Base-by-base conservation (phyloP, 2,329 filamentous ascomycete species). In the Colletotrichum sp. region DNA sequence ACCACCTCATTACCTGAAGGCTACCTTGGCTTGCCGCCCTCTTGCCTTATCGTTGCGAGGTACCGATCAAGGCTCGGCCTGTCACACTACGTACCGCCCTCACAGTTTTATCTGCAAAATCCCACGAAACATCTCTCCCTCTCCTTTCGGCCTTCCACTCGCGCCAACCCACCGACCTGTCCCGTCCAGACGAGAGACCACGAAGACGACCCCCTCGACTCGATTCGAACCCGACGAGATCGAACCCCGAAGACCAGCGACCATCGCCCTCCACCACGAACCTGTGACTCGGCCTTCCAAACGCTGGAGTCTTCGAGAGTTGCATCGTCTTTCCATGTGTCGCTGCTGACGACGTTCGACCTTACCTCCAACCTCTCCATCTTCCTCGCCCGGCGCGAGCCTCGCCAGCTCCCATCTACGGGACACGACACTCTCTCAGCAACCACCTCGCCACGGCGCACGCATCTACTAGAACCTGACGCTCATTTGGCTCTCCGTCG, bases 321-420 rank as follows among this genome's bases (percentile, higher is more conserved):
- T 39, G 49, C 21, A 55, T 32, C 64, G 30, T 30, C 26, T 69
- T 76, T 64, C 70, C 73, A 76, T 76, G 75, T 75, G 75, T 76
- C 67, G 75, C 71, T 76, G 75, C 66, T 76, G 75, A 76, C 75
- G 66, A 75, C 59, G 60, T 44, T 52, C 73, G 64, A 72, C 63
- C 12, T 68, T 44, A 59, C 60, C 60, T 57, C 49, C 49, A 57
- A 76, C 24, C 32, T 21, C 44, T 75, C 59, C 49, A 59, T 75
- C 66, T 36, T 32, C 21, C 71, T 80, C 79, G 79, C 79, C 79
- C 77, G 79, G 79, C 79, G 79, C 79, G 79, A 80, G 78, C 76
- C 75, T 77, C 65, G 62, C 75, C 75, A 75, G 63, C 66, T 71
- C 36, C 72, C 70, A 44, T 67, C 32, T 30, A 68, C 76, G 65